phyloP scores from a whole-genome alignment of 257 asterid species.

The Capsicum baccatum region DNA sequence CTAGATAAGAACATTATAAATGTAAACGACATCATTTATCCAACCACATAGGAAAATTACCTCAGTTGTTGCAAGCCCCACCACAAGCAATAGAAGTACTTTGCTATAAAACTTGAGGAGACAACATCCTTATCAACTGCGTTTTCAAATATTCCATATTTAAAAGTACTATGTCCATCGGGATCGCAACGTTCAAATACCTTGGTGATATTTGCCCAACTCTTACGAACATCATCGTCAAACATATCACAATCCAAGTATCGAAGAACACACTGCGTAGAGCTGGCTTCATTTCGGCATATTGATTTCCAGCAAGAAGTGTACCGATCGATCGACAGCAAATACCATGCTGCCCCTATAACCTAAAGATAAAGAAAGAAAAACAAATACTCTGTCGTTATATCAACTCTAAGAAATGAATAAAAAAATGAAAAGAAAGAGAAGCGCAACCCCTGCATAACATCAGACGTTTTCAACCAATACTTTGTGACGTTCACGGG shows the following conservation, averaged over 20 bases:
- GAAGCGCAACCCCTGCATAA: background rate
- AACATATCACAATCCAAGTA: slow-evolving; percentile 65
- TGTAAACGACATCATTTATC: slow-evolving; percentile 7
- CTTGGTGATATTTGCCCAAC: slow-evolving; percentile 65
- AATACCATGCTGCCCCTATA: slow-evolving; percentile 95
- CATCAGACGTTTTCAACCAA: background rate
- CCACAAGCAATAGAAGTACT: slow-evolving; percentile 95
- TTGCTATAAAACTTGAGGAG: slow-evolving; percentile 70
- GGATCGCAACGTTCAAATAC: slow-evolving; percentile 82
- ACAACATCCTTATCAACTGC: slow-evolving; percentile 82
- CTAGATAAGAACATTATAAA: slow-evolving; percentile 11
- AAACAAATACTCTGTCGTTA: background rate
- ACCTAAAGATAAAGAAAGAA: slow-evolving; percentile 51
- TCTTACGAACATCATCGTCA: slow-evolving; percentile 36
- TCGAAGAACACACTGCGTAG: slow-evolving; percentile 56
- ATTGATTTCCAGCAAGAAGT: slow-evolving; percentile 86
- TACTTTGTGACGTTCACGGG: background rate
- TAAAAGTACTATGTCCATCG: slow-evolving; percentile 51
- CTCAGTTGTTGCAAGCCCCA: slow-evolving; percentile 97
- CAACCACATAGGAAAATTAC: slow-evolving; percentile 44
- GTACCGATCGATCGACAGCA: slow-evolving; percentile 83
- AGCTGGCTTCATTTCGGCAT: slow-evolving; percentile 65
- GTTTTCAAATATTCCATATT: slow-evolving; percentile 78
- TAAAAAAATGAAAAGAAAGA: background rate
- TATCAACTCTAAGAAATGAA: background rate